Percentiles rank a stretch among this genome's conserved stretches.
Evolutionary conservation across 768 basidiomycete species (phyloP).

Genomic region (Naganishia vaughanmartiniae): DNA sequence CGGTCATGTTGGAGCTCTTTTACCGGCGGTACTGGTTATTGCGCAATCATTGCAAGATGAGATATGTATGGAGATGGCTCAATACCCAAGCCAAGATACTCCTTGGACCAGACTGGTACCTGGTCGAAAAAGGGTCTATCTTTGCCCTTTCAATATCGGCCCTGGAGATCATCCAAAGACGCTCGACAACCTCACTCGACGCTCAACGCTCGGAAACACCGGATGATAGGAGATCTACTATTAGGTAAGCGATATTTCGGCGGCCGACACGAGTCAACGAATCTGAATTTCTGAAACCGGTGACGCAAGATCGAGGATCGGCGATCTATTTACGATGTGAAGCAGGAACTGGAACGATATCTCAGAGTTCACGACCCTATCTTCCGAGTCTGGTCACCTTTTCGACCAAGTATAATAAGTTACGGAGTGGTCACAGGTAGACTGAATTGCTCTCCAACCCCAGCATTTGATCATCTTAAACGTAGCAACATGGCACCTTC

Average conservation of each 20-base stretch:
- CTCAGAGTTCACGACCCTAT: background rate
- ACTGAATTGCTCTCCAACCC: too few species aligned
- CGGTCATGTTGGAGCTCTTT: constrained; percentile 3
- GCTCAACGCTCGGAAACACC: background rate
- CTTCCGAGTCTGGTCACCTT: too few species aligned
- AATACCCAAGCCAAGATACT: background rate
- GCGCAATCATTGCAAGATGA: background rate
- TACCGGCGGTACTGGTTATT: background rate
- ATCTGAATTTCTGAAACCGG: background rate
- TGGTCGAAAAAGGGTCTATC: too few species aligned
- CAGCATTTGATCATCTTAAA: too few species aligned
- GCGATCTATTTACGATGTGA: constrained; percentile 19
- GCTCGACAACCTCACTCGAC: too few species aligned
- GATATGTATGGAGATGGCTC: background rate
- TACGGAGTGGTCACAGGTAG: too few species aligned
- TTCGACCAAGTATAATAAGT: too few species aligned
- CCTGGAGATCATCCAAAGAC: background rate
- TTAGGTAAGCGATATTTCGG: background rate
- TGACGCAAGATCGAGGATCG: constrained; percentile 1
- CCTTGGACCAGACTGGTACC: too few species aligned
- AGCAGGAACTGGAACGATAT: background rate
- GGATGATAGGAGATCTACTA: background rate
- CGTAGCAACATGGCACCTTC: background rate
- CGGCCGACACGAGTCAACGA: background rate
- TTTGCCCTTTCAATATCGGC: background rate